A percentile compares a stretch with the other conserved stretches of the same genome.
phyloP scores from a whole-genome alignment of 2,329 filamentous ascomycete genomes.

The Botryotinia globosa region DNA sequence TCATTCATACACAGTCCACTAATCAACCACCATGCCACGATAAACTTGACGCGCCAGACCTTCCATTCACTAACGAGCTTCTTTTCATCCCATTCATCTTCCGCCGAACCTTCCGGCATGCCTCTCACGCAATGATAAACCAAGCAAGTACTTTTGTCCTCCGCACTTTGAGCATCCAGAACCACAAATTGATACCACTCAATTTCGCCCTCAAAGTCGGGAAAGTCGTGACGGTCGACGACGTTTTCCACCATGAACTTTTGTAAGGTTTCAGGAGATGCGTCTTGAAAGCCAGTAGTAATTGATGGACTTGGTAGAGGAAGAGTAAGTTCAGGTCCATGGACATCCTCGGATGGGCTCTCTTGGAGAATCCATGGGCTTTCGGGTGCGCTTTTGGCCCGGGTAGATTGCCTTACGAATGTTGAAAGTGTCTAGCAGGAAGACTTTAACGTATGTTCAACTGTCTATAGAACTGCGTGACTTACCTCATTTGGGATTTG shows the following conservation, averaged over 20 bases:
- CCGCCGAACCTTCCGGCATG: background rate
- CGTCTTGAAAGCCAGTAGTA: background rate
- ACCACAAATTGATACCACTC: background rate
- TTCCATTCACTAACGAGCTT: slow-evolving; percentile 7
- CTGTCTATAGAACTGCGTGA: too few relatives aligned
- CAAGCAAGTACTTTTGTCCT: background rate
- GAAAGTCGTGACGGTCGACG: background rate
- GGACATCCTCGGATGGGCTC: background rate
- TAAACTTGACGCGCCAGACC: slow-evolving; percentile 10
- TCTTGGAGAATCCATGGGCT: background rate
- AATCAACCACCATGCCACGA: background rate
- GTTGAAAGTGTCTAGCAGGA: background rate
- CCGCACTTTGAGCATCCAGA: background rate
- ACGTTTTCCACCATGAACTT: background rate
- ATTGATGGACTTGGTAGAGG: background rate
- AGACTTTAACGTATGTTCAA: background rate
- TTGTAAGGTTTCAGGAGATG: background rate
- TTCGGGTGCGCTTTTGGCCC: background rate
- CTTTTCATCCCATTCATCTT: background rate
- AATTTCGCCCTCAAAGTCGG: background rate
- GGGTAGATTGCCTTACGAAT: background rate
- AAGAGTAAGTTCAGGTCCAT: background rate
- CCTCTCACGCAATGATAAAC: background rate
- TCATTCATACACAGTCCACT: background rate
- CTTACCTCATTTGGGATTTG: background rate